phyloP scores from a whole-genome alignment of 495 filamentous ascomycete species.

The Talaromyces proteolyticus region DNA sequence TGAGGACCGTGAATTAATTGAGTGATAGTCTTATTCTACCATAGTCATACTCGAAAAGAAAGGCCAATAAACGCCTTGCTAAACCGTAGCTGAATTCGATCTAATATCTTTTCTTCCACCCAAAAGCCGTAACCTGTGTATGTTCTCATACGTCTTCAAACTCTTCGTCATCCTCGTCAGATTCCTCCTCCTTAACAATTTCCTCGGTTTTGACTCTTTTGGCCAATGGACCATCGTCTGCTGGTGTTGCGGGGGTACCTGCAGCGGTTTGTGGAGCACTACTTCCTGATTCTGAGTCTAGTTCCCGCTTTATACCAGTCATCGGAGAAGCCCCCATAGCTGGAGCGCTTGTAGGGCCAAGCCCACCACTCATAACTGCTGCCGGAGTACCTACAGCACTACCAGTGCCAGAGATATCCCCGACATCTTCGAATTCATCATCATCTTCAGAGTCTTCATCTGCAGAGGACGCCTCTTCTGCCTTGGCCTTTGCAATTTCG shows the following conservation, averaged over 20 bases:
- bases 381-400: conserved; percentile 28
- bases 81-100: no score
- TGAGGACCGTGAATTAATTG: no score
- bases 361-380: conserved; percentile 5
- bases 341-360: conserved; percentile 26
- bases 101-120: no score
- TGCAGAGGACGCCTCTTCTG: conserved; percentile 38
- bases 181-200: conserved; percentile 29
- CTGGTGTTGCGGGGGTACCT: conserved; percentile 33
- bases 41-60: no score
- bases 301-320: conserved; percentile 31
- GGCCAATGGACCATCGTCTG: conserved; percentile 31
- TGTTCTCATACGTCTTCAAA: conserved; percentile 41
- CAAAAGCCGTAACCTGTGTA: no score
- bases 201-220: conserved; percentile 40
- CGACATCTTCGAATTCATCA: conserved; percentile 46
- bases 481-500: conserved; percentile 44
- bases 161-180: conserved; percentile 49
- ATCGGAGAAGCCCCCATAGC: conserved; percentile 9
- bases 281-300: conserved; percentile 34
- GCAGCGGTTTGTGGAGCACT: conserved; percentile 35
- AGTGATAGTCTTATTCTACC: no score
- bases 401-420: conserved; percentile 30
- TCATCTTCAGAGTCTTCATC: conserved; percentile 42
- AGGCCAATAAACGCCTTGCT: no score